Evolutionary conservation across 2,329 filamentous ascomycete species (phyloP).

Genomic region (Ascocoryne sarcoides): DNA sequence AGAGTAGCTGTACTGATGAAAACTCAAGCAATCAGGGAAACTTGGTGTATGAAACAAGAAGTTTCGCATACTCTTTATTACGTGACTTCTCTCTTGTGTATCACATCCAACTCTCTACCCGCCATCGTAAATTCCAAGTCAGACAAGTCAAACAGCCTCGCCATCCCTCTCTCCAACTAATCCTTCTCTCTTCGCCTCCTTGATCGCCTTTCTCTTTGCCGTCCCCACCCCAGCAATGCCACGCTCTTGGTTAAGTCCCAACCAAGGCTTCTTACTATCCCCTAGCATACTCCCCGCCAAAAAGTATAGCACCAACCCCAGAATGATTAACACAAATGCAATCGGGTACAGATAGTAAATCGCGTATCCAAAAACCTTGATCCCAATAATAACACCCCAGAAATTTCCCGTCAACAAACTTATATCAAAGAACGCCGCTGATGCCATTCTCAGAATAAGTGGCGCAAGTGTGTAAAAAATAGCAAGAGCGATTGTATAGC

Average conservation of each 20-base stretch:
- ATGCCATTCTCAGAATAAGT: conserved; percentile 79
- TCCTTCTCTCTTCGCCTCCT: conserved; percentile 36
- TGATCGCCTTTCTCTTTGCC: conserved; percentile 67
- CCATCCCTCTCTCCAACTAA: conserved; percentile 11
- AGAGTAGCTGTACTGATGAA: no score
- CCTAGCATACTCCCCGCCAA: conserved; percentile 72
- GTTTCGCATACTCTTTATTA: no score
- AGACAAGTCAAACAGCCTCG: background rate
- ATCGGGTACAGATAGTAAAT: conserved; percentile 93
- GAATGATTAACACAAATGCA: conserved; percentile 85
- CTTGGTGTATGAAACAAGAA: no score
- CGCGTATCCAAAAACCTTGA: conserved; percentile 69
- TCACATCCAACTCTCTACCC: background rate
- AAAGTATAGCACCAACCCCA: conserved; percentile 83
- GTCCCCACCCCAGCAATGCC: conserved; percentile 77
- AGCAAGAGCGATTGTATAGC: conserved; percentile 75
- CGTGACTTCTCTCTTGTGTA: no score
- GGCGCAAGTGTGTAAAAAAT: conserved; percentile 87
- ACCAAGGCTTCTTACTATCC: conserved; percentile 90
- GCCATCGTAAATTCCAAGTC: background rate
- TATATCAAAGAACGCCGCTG: conserved; percentile 94
- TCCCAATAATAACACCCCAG: conserved; percentile 91
- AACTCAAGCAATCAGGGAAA: no score
- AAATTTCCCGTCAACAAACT: conserved; percentile 90
- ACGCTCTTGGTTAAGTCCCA: conserved; percentile 75